Base-by-base conservation (phyloP, 805 yeast genomes). In the Kuraishia cidri region DNA sequence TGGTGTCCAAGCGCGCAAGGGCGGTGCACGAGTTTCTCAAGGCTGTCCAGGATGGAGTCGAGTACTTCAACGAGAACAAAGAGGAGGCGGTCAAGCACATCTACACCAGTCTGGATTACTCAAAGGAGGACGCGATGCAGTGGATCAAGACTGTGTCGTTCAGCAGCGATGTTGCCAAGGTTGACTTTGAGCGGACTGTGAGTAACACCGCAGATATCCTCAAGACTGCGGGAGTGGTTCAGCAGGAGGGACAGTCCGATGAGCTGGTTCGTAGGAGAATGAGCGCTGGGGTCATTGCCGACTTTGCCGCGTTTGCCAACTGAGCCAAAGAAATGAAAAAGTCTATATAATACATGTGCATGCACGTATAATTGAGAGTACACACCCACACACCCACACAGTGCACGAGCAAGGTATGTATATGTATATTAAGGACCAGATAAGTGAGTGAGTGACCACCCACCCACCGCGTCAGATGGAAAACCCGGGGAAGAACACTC, bases 61-160 rank as follows among this genome's bases (percentile, higher is more conserved):
- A 50, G 2, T 75, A 83, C 54, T 87, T 82, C 62, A 58, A 66
- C 24, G 47, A 43, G 1, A 61, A 87, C 48, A 58, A 60, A 15
- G 79, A 77, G 1, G 86, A 80, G 49, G 79, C 88, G 1, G 64
- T 79, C 6, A 61, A 66, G 27, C 75, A 69, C 49, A 87, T 88
- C 36, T 60, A 72, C 18, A 57, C 64, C 3, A 72, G 82, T 43
- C 64, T 88, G 40, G 95, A 84, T 54, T 87, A 87, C 58, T 56
- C 83, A 0, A 65, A 66, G 33, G 82, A 69, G 30, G 96, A 87
- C 53, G 94, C 95, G 6, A 55, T 62, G 16, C 80, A 72, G 38
- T 87, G 97, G 97, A 62, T 80, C 38, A 67, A 78, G 42, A 82
- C 94, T 0, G 96, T 87, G 6, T 46, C 62, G 41, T 87, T 86